phyloP scores from a whole-genome alignment of 345 rosid species.

The Syzygium aromaticum region DNA sequence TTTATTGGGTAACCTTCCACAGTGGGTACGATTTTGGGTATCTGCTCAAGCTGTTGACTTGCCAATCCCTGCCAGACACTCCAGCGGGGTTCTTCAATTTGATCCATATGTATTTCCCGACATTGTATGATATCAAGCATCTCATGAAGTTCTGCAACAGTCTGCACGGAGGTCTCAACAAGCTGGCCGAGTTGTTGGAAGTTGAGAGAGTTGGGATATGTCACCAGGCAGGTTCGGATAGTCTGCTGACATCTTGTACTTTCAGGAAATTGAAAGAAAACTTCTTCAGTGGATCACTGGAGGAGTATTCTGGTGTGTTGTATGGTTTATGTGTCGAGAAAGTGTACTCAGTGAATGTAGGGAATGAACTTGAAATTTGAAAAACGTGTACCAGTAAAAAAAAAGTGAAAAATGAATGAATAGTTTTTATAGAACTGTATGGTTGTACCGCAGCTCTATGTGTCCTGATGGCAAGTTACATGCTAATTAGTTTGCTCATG shows the following conservation, averaged over 20 bases:
- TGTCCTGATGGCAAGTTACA: neutral
- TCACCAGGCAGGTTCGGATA: constrained; percentile 94
- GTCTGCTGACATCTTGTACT: constrained; percentile 78
- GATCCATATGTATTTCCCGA: constrained; percentile 66
- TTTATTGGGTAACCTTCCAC: constrained; percentile 90
- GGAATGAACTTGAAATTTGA: neutral
- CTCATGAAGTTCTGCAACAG: constrained; percentile 85
- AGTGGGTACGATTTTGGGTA: constrained; percentile 95
- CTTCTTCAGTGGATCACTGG: constrained; percentile 67
- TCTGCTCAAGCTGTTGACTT: constrained; percentile 74
- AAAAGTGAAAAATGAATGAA: neutral
- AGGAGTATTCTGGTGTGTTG: constrained; percentile 77
- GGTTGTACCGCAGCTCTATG: neutral
- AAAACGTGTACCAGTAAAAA: neutral
- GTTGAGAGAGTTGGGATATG: constrained; percentile 81
- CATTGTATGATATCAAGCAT: constrained; percentile 71
- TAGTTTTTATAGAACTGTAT: neutral
- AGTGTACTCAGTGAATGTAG: constrained; percentile 15
- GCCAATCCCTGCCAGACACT: constrained; percentile 49
- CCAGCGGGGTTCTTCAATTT: constrained; percentile 55
- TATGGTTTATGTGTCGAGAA: constrained; percentile 89
- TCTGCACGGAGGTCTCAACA: constrained; percentile 85
- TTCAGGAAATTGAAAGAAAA: constrained; percentile 80
- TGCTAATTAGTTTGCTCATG: neutral
- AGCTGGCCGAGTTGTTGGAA: constrained; percentile 74